Evolutionary conservation across 2,329 filamentous ascomycete genomes (phyloP), one percentile per base, ranked within the genome.

Genomic region (Escovopsis sp.): DNA sequence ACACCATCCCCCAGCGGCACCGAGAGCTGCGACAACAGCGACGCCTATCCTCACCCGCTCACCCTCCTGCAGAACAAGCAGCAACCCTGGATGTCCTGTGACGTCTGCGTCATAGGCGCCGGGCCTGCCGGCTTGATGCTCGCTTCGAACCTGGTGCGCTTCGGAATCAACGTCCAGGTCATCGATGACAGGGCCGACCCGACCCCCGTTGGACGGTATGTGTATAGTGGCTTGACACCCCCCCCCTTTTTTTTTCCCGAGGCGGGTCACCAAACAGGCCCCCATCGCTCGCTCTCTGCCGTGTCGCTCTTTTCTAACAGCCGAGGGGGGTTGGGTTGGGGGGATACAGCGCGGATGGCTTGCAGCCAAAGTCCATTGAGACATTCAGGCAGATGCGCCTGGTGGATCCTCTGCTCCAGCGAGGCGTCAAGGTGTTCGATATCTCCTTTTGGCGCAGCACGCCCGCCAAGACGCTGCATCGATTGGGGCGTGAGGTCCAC

Each of bases 331-430:
- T 15, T 15, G n/a, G n/a, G n/a, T 15, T 15, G 15, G 15, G 15
- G 38, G 19, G 40, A 38, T 47, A 44, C 52, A 72, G 69, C 57
- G 80, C 80, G 47, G 82, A 86, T 57, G 82, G 82, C 35, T 65
- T 86, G 41, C 82, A 86, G 53, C 82, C 82, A 37, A 86, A 86
- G 61, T 82, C 80, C 1, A 83, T 87, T 52, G 82, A 86, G 63
- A 86, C 82, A 0, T 73, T 85, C 51, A 73, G 75, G 47, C 81
- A 85, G 60, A 76, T 86, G 66, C 69, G 80, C 32, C 62, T 85
- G n/a, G 78, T 75, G n/a, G 80, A 85, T 48, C 65, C 73, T 2
- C 59, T 86, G 28, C 59, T 86, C 36, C 73, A 74, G 48, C 72
- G 77, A 51, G 81, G 78, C 28, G 80, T 80, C 40, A 75, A 73